Conservation (phyloP, 2,329 filamentous ascomycete genomes). For the Xylaria sp. region DNA sequence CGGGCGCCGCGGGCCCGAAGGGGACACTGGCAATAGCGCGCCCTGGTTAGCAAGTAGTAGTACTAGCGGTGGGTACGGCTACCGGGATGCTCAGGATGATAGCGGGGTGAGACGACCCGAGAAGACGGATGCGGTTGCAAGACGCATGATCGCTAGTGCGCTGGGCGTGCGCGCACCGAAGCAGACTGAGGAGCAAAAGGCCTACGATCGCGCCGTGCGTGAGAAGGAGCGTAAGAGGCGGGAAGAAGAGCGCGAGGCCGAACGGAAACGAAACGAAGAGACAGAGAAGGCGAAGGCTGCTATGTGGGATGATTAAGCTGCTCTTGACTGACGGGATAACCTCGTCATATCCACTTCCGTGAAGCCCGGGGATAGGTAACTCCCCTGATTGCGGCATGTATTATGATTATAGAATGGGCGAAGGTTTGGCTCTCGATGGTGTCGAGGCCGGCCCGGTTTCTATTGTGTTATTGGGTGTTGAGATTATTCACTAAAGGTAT, state of each 20-base stretch:
- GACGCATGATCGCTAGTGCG: slow-evolving; percentile 86
- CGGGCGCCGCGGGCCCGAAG: slow-evolving; percentile 23
- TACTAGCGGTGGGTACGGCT: slow-evolving; percentile 16
- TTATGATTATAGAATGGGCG: background rate
- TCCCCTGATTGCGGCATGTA: background rate
- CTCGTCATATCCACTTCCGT: background rate
- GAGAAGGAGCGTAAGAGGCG: slow-evolving; percentile 83
- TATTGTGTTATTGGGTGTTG: background rate
- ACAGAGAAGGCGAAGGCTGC: slow-evolving; percentile 78
- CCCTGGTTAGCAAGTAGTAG: slow-evolving; percentile 21
- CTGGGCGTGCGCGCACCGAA: slow-evolving; percentile 81
- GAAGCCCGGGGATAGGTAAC: background rate
- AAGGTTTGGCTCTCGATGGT: background rate
- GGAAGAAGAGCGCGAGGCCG: slow-evolving; percentile 73
- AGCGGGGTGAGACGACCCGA: slow-evolving; percentile 60
- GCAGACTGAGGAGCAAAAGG: slow-evolving; percentile 85
- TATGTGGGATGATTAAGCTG: slow-evolving; percentile 77
- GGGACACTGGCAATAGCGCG: background rate
- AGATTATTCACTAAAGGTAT: too few relatives aligned
- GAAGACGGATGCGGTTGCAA: slow-evolving; percentile 91
- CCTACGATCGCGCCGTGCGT: slow-evolving; percentile 81
- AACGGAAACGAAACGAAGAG: slow-evolving; percentile 64
- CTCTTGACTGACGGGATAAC: background rate
- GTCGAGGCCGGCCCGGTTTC: background rate
- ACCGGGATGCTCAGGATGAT: slow-evolving; percentile 11